Evolutionary conservation across 2,329 filamentous ascomycete genomes (phyloP).

Genomic region (Metarhizium brunneum): DNA sequence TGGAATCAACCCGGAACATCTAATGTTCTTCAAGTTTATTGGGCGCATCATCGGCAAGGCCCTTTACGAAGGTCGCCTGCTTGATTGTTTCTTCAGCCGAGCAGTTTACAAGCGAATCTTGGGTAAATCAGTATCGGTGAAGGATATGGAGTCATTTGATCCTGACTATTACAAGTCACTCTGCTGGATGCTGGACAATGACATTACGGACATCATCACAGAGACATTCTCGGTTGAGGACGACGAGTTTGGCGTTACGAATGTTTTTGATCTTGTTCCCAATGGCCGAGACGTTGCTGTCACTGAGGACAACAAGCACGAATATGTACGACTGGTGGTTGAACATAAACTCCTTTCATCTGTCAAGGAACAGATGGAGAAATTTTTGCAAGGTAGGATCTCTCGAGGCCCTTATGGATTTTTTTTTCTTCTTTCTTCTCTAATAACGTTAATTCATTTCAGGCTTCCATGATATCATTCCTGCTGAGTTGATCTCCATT

Average conservation of each 20-base stretch:
- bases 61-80: conserved; percentile 86
- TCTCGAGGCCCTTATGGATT: not conserved
- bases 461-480: conserved; percentile 98
- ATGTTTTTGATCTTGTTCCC: conserved; percentile 76
- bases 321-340: conserved; percentile 89
- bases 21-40: conserved; percentile 99
- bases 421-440: not conserved
- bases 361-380: conserved; percentile 87
- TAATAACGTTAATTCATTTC: not conserved
- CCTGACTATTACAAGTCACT: conserved; percentile 98
- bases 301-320: conserved; percentile 96
- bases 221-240: conserved; percentile 94
- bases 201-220: conserved; percentile 95
- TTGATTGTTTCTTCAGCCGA: conserved; percentile 98
- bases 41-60: conserved; percentile 97
- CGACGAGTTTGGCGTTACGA: conserved; percentile 85
- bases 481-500: conserved; percentile 85
- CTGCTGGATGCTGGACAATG: conserved; percentile 96
- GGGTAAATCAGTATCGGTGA: conserved; percentile 89
- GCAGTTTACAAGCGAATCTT: conserved; percentile 98
- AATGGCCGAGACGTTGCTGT: conserved; percentile 88
- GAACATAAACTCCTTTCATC: conserved; percentile 89
- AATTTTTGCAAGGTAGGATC: conserved; percentile 71
- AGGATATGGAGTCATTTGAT: conserved; percentile 98
- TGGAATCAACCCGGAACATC: conserved; percentile 86